These are phyloP conservation scores for Termitomyces sp. DNA, from an alignment of 768 basidiomycete species.

Conservation along the genomic window DNA sequence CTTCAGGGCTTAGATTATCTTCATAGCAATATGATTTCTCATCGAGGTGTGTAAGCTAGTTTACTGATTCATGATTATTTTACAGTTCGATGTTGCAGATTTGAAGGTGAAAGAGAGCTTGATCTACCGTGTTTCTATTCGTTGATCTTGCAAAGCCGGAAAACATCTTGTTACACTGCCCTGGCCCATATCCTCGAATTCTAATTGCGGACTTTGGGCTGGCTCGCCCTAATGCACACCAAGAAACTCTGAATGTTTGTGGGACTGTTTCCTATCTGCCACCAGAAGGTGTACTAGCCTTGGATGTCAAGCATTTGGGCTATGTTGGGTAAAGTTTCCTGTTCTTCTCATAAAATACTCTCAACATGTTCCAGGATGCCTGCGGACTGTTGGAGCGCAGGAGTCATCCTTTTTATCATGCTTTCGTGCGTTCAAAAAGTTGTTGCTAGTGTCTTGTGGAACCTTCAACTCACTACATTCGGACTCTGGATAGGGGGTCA, in stretches of 20 bases:
- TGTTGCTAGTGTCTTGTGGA: not conserved
- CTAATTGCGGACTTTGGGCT: constrained; percentile 87
- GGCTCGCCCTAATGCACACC: constrained; percentile 72
- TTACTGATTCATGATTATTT: not conserved
- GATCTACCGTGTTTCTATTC: not conserved
- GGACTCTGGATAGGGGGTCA: constrained; percentile 45
- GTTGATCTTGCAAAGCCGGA: constrained; percentile 53
- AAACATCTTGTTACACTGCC: constrained; percentile 73
- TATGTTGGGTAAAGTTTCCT: constrained; percentile 46
- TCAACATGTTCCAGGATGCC: constrained; percentile 55
- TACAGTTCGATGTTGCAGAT: constrained; percentile 10
- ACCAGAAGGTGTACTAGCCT: constrained; percentile 78
- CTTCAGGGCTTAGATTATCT: constrained; percentile 69
- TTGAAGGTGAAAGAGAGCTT: constrained; percentile 16
- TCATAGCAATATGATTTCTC: constrained; percentile 70
- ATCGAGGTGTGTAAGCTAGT: constrained; percentile 54
- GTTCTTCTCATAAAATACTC: not conserved
- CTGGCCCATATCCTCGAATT: constrained; percentile 84
- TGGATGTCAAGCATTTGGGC: constrained; percentile 70
- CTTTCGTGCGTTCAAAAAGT: constrained; percentile 55
- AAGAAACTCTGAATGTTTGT: constrained; percentile 82
- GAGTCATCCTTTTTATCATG: constrained; percentile 81
- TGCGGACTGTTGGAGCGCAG: constrained; percentile 89
- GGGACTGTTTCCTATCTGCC: constrained; percentile 88
- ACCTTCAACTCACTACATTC: not conserved